These are phyloP conservation scores for Umbelopsis sp. DNA, from an alignment of 192 early-diverging fungal species.

Conservation along the genomic window DNA sequence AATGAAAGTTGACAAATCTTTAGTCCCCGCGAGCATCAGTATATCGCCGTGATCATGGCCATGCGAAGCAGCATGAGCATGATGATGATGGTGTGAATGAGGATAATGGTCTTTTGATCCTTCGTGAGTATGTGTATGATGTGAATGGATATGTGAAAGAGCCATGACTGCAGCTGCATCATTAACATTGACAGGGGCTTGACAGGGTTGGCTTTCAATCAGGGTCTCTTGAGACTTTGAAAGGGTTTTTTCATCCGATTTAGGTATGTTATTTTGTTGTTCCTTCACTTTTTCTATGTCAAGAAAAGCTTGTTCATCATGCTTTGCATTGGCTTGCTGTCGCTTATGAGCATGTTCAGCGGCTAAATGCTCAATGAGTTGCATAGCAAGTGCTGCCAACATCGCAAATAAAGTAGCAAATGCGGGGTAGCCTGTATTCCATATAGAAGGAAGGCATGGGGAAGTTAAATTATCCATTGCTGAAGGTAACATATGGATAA, in stretches of 20 bases:
- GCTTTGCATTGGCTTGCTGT: background rate
- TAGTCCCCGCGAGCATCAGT: background rate
- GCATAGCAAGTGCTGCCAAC: constrained; percentile 66
- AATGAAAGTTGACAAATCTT: constrained; percentile 56
- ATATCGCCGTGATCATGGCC: constrained; percentile 23
- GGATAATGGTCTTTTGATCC: constrained; percentile 21
- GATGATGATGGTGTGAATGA: constrained; percentile 23
- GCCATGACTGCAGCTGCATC: constrained; percentile 19
- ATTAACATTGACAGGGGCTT: constrained; percentile 11
- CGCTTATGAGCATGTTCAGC: constrained; percentile 12
- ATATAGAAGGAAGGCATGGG: constrained; percentile 54
- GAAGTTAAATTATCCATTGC: constrained; percentile 59
- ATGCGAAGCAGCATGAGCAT: constrained; percentile 2
- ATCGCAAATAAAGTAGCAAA: constrained; percentile 64
- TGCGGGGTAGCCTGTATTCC: constrained; percentile 46
- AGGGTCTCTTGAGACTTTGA: constrained; percentile 23
- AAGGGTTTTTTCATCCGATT: background rate
- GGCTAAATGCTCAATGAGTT: constrained; percentile 59
- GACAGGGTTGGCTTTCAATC: background rate
- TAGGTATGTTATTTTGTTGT: background rate
- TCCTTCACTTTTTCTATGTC: constrained; percentile 28
- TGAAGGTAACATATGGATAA: constrained; percentile 76
- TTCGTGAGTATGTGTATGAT: constrained; percentile 20
- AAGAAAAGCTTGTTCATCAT: constrained; percentile 35
- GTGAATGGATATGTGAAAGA: constrained; percentile 24